phyloP scores from a whole-genome alignment of 257 asterid genomes.

The Perilla frutescens region DNA sequence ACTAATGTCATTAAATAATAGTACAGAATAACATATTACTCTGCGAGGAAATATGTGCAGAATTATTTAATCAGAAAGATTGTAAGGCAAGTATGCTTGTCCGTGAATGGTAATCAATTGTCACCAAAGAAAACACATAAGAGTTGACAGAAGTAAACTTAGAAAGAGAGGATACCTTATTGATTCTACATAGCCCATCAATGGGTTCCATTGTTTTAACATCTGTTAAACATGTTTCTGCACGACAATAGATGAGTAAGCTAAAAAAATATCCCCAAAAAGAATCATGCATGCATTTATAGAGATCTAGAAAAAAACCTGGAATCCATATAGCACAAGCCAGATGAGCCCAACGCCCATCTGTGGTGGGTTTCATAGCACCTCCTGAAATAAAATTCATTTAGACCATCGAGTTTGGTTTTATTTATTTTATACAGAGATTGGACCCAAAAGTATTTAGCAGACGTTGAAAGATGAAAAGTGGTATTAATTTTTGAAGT shows the following conservation, averaged over 20 bases:
- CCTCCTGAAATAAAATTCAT: constrained; percentile 70
- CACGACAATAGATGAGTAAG: constrained; percentile 36
- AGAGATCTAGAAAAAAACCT: constrained; percentile 49
- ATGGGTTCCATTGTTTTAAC: constrained; percentile 96
- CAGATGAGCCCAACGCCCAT: constrained; percentile 99
- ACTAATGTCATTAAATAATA: constrained; percentile 21
- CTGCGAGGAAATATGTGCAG: constrained; percentile 11
- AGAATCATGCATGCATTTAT: background rate
- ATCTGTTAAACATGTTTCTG: constrained; percentile 96
- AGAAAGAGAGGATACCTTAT: constrained; percentile 68
- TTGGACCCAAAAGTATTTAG: constrained; percentile 34
- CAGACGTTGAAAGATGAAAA: constrained; percentile 29
- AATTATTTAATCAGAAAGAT: constrained; percentile 21
- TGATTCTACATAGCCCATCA: constrained; percentile 82
- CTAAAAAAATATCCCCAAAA: constrained; percentile 4
- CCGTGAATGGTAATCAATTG: constrained; percentile 11
- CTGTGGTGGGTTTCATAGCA: constrained; percentile 98
- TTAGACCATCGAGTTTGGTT: constrained; percentile 27
- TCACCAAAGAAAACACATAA: constrained; percentile 1
- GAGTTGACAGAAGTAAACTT: constrained; percentile 10
- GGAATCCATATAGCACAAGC: constrained; percentile 99
- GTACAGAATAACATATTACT: constrained; percentile 5
- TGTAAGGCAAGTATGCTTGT: constrained; percentile 17
- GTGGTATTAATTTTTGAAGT: constrained; percentile 31
- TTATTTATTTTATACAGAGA: constrained; percentile 24